Evolutionary conservation across 345 rosid genomes (phyloP).

Genomic region (Draba incana): DNA sequence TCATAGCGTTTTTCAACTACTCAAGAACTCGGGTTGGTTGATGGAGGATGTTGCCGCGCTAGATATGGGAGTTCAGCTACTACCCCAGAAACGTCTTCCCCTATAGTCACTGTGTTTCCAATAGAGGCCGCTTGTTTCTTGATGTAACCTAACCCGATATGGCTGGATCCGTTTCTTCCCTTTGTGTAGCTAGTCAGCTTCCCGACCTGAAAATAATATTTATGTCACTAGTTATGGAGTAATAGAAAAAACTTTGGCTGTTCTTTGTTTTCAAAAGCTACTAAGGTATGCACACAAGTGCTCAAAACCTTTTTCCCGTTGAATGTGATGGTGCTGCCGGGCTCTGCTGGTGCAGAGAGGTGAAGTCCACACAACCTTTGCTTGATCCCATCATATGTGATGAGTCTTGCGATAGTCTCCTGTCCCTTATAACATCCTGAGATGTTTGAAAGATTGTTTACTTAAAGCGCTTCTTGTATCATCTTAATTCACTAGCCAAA

Average conservation of each 20-base stretch:
- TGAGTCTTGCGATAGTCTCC: constrained; percentile 83
- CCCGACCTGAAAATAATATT: constrained; percentile 56
- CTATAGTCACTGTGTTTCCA: constrained; percentile 61
- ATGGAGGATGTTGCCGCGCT: constrained; percentile 54
- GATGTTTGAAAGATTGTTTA: constrained; percentile 12
- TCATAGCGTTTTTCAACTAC: constrained; percentile 2
- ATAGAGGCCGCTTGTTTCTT: constrained; percentile 54
- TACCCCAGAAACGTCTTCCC: constrained; percentile 57
- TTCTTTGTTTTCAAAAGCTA: background rate
- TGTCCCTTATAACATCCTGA: constrained; percentile 95
- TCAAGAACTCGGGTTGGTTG: constrained; percentile 51
- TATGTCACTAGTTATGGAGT: constrained; percentile 2
- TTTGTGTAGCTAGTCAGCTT: constrained; percentile 74
- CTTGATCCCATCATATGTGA: constrained; percentile 86
- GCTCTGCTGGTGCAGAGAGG: constrained; percentile 73
- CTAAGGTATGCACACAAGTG: constrained; percentile 21
- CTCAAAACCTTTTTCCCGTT: constrained; percentile 68
- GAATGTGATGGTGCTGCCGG: constrained; percentile 64
- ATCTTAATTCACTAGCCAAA: constrained; percentile 21
- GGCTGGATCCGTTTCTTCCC: constrained; percentile 49
- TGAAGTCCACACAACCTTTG: constrained; percentile 78
- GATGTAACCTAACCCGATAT: constrained; percentile 81
- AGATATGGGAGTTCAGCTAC: constrained; percentile 69
- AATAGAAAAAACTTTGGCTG: background rate
- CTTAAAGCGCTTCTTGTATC: constrained; percentile 10